Evolutionary conservation across 345 rosid genomes (phyloP), one percentile per base, ranked within the genome.

Genomic region (Camelina hispida): DNA sequence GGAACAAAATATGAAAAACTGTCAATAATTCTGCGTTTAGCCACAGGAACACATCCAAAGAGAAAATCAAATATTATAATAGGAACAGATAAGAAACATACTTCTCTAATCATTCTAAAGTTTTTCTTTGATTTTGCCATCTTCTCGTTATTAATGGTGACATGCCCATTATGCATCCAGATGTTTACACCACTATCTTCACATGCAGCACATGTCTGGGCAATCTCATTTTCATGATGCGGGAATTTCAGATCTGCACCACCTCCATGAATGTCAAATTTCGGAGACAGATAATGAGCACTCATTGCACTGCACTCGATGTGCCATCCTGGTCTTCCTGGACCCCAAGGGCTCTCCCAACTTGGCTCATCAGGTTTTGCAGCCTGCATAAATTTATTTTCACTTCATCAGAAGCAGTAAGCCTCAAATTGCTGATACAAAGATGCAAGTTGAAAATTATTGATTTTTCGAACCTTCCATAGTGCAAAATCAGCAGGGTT

Each of bases 221-320:
- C 91, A n/a, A 89, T 83, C 81, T 93, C 97, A 71, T 93, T 93
- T 64, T 93, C 98, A 79, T 90, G 96, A 78, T 89, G 91, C 4
- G 95, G 97, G 78, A 89, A 92, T 13, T 85, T 83, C 74, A 85
- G 82, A 84, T 90, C 93, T 28, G 85, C 86, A 79, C 96, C 97
- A 76, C 93, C 96, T 34, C 96, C 93, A 75, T 91, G 97, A 66
- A 91, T 88, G 71, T 88, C 98, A 76, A 93, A 93, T 69, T 79
- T 83, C 61, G 76, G 75, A 28, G 91, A 79, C 56, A 91, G 84
- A 81, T 87, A 87, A 66, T 80, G 85, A 30, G 84, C 91, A 87
- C 93, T 93, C 98, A 89, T 91, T n/a, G 98, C 97, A 79, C 98
- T 91, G 88, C 98, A 93, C 80, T 95, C 99, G 22, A 95, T 95